phyloP scores from a whole-genome alignment of 768 basidiomycete species.

The Tylopilus rubrobrunneus region DNA sequence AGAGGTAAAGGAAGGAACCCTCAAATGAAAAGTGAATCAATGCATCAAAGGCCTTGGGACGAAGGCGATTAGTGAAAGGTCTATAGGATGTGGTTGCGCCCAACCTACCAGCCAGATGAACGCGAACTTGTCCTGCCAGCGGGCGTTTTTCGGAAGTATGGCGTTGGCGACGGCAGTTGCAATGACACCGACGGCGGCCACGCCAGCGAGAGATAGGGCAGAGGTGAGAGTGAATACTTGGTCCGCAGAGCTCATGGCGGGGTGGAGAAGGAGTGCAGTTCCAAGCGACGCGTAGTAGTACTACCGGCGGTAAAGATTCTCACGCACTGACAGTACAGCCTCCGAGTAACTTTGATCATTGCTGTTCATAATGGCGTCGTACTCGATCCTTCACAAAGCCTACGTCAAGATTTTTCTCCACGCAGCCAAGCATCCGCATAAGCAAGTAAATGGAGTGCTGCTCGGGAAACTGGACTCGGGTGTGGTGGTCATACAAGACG shows the following conservation, averaged over 20 bases:
- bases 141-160: conserved; percentile 61
- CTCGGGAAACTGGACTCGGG: conserved; percentile 46
- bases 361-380: conserved; percentile 32
- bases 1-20: conserved; percentile 76
- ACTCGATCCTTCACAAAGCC: conserved; percentile 55
- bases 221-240: conserved; percentile 57
- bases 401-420: conserved; percentile 77
- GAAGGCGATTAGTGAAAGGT: neutral
- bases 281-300: neutral
- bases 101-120: conserved; percentile 74
- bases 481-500: conserved; percentile 53
- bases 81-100: neutral
- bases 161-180: conserved; percentile 51
- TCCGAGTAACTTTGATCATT: neutral
- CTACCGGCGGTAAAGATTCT: neutral
- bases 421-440: conserved; percentile 75
- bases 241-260: conserved; percentile 17
- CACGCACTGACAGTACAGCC: neutral
- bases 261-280: neutral
- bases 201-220: conserved; percentile 58
- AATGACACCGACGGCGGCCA: conserved; percentile 45
- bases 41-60: conserved; percentile 66
- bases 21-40: conserved; percentile 78
- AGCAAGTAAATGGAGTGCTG: conserved; percentile 74
- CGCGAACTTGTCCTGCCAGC: conserved; percentile 61